These are phyloP conservation scores for Cercospora zeae-maydis DNA, from an alignment of 2,329 filamentous ascomycete genomes.

Conservation along the genomic window DNA sequence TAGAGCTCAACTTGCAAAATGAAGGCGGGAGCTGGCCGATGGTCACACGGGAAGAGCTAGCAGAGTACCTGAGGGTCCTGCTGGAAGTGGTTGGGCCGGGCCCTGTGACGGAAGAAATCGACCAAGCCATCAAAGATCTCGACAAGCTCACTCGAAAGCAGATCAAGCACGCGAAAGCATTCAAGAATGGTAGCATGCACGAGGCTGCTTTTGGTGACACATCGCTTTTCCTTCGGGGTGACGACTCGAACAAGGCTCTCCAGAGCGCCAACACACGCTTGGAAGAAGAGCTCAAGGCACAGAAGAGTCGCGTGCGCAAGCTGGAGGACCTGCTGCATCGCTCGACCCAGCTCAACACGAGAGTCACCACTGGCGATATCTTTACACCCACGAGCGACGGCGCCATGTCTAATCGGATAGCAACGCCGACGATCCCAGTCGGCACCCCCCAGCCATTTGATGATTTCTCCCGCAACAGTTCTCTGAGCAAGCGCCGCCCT, in stretches of 20 bases:
- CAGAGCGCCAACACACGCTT: conserved; percentile 55
- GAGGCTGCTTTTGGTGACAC: conserved; percentile 85
- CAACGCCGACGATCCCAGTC: conserved; percentile 20
- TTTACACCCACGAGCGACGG: conserved; percentile 33
- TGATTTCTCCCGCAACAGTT: conserved; percentile 25
- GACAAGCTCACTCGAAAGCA: conserved; percentile 81
- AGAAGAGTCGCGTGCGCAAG: conserved; percentile 87
- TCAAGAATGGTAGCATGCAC: conserved; percentile 94
- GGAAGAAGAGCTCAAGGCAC: conserved; percentile 66
- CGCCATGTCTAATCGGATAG: conserved; percentile 22
- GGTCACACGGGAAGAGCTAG: conserved; percentile 70
- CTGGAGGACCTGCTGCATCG: conserved; percentile 89
- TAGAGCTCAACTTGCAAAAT: conserved; percentile 81
- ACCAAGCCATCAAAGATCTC: conserved; percentile 73
- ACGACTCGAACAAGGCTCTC: conserved; percentile 66
- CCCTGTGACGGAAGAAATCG: conserved; percentile 66
- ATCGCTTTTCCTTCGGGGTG: conserved; percentile 78
- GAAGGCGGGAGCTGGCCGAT: conserved; percentile 78
- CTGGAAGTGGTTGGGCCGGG: conserved; percentile 63
- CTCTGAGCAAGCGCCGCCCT: conserved; percentile 48
- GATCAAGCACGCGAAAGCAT: conserved; percentile 80
- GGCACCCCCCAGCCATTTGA: conserved; percentile 23
- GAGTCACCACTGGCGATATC: conserved; percentile 40
- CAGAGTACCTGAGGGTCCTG: conserved; percentile 66
- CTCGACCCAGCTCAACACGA: conserved; percentile 57